phyloP scores from a whole-genome alignment of 768 basidiomycete species.

The Floccularia luteovirens region DNA sequence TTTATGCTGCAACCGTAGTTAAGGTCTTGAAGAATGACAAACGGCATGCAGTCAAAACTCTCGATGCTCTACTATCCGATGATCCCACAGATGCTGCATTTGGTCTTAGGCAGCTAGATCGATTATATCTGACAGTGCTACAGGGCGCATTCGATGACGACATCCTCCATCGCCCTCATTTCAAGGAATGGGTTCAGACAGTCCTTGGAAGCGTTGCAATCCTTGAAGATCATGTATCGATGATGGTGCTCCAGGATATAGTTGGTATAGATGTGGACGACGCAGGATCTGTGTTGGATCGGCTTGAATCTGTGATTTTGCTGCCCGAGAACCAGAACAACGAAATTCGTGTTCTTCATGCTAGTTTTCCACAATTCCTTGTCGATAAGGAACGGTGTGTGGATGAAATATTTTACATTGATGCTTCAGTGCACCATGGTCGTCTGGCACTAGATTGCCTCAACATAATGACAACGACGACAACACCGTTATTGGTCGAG shows the following conservation, averaged over 20 bases:
- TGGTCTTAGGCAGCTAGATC: background rate
- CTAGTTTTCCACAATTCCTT: too few relatives aligned
- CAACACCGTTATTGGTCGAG: too few relatives aligned
- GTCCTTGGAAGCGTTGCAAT: background rate
- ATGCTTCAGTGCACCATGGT: too few relatives aligned
- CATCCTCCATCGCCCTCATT: background rate
- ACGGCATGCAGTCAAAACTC: background rate
- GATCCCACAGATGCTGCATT: background rate
- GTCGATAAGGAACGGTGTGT: too few relatives aligned
- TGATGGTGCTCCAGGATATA: background rate
- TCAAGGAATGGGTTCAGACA: background rate
- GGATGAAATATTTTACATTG: too few relatives aligned
- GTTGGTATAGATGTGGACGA: background rate
- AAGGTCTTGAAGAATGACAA: background rate
- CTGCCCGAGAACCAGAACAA: too few relatives aligned
- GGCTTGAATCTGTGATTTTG: background rate
- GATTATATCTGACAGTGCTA: background rate
- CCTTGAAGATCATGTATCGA: background rate
- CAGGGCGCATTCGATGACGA: background rate
- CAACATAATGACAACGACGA: too few relatives aligned
- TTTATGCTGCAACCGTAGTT: background rate
- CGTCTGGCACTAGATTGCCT: too few relatives aligned
- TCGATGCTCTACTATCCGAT: background rate
- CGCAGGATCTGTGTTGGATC: background rate
- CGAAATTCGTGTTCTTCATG: too few relatives aligned